A percentile compares a stretch with the other conserved stretches of the same genome.
Conservation (phyloP, 2,329 filamentous ascomycete species). For the Neurospora sp. region DNA sequence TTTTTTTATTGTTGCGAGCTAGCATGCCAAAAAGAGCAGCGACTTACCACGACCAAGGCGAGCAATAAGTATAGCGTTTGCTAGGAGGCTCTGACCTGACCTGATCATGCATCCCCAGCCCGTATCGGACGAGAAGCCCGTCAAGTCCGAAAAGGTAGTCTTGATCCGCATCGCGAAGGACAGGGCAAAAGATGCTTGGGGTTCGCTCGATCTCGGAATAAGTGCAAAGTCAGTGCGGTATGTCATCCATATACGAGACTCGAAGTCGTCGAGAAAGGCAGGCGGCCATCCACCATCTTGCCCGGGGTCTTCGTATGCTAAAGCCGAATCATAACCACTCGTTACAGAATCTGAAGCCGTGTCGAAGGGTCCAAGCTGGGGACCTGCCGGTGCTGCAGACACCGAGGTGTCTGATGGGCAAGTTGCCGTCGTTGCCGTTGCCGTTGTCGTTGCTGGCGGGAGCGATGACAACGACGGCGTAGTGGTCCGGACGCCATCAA, state of each 20-base stretch:
- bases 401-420: not conserved
- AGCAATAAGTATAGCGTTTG: slow-evolving; percentile 68
- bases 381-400: slow-evolving; percentile 7
- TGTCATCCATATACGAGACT: slow-evolving; percentile 91
- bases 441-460: not conserved
- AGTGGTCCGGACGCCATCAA: not conserved
- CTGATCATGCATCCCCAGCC: slow-evolving; percentile 99
- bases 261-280: slow-evolving; percentile 82
- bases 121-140: slow-evolving; percentile 82
- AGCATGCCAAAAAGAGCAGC: not conserved
- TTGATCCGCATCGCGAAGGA: slow-evolving; percentile 79
- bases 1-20: not conserved
- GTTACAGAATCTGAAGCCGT: slow-evolving; percentile 39
- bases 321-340: slow-evolving; percentile 42
- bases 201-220: slow-evolving; percentile 70
- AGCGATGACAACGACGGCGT: not conserved
- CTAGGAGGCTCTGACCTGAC: slow-evolving; percentile 85
- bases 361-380: slow-evolving; percentile 23
- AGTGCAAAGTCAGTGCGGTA: slow-evolving; percentile 79
- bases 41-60: slow-evolving; percentile 65
- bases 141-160: slow-evolving; percentile 65
- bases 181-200: slow-evolving; percentile 59
- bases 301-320: slow-evolving; percentile 36
- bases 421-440: not conserved
- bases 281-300: slow-evolving; percentile 63